phyloP scores from a whole-genome alignment of 1,284 basidiomycete genomes.

The Moesziomyces sp. region DNA sequence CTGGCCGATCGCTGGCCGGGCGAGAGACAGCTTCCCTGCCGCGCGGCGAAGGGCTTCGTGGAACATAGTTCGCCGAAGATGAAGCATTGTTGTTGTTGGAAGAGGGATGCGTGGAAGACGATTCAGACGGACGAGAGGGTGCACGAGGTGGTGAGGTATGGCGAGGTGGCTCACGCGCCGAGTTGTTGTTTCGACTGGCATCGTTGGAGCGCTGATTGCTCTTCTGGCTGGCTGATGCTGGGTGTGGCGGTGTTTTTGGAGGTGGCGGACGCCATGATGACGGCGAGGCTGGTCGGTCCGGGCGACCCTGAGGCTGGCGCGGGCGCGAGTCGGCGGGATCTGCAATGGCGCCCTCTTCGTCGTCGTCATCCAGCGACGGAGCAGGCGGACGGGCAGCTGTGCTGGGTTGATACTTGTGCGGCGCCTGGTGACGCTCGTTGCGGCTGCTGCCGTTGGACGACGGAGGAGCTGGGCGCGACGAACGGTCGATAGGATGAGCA shows the following conservation, averaged over 20 bases:
- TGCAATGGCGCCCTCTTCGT: slow-evolving; percentile 47
- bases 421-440: too few relatives aligned
- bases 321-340: slow-evolving; percentile 3
- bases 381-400: too few relatives aligned
- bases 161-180: background rate
- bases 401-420: too few relatives aligned
- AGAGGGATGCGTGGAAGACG: too few relatives aligned
- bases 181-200: background rate
- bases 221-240: background rate
- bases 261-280: background rate
- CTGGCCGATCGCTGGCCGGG: too few relatives aligned
- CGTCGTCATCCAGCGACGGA: slow-evolving; percentile 22
- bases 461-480: too few relatives aligned
- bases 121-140: background rate
- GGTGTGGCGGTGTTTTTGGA: background rate
- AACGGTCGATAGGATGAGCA: too few relatives aligned
- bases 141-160: background rate
- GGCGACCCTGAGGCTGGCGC: background rate
- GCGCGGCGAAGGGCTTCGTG: background rate
- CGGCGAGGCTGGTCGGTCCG: background rate
- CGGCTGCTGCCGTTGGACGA: background rate
- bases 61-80: background rate
- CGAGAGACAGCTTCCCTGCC: background rate
- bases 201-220: background rate
- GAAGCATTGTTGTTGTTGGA: background rate